Conservation (phyloP, 164 flowering plant species). For the Vitis rotundifolia region DNA sequence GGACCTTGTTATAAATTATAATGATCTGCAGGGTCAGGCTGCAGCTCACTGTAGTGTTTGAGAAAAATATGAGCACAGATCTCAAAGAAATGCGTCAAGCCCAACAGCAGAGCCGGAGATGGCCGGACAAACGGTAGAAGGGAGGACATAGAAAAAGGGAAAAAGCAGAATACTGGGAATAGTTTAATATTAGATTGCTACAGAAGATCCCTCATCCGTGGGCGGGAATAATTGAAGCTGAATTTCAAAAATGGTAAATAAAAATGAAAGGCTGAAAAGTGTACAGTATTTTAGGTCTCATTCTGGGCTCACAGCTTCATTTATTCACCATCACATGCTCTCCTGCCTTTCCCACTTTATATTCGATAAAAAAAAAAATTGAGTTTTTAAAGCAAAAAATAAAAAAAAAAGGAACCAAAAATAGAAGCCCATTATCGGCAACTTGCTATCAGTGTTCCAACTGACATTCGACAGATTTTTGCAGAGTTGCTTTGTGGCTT, state of each 20-base stretch:
- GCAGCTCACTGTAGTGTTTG: too few relatives aligned
- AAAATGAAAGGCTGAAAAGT: constrained; percentile 26
- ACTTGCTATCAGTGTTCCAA: background rate
- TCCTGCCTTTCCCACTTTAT: background rate
- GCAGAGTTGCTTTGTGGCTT: constrained; percentile 8
- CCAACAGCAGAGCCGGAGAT: too few relatives aligned
- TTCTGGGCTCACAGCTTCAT: constrained; percentile 4
- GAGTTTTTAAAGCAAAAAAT: too few relatives aligned
- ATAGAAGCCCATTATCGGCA: constrained; percentile 10
- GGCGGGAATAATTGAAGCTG: constrained; percentile 25
- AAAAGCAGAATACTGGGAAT: too few relatives aligned
- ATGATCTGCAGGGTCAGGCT: too few relatives aligned
- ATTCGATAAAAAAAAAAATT: background rate
- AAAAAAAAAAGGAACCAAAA: constrained; percentile 5
- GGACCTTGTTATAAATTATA: too few relatives aligned
- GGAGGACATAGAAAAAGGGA: too few relatives aligned
- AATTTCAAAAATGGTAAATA: constrained; percentile 12
- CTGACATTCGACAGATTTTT: constrained; percentile 31
- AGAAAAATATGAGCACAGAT: too few relatives aligned
- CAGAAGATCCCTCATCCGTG: background rate
- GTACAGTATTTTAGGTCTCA: background rate
- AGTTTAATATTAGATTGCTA: too few relatives aligned
- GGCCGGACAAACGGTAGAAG: too few relatives aligned
- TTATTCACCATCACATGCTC: constrained; percentile 17
- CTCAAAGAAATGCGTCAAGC: too few relatives aligned